Evolutionary conservation across 75 land plant species (phyloP), one percentile per base, ranked within the genome.

Genomic region (Ceratopteris richardii): DNA sequence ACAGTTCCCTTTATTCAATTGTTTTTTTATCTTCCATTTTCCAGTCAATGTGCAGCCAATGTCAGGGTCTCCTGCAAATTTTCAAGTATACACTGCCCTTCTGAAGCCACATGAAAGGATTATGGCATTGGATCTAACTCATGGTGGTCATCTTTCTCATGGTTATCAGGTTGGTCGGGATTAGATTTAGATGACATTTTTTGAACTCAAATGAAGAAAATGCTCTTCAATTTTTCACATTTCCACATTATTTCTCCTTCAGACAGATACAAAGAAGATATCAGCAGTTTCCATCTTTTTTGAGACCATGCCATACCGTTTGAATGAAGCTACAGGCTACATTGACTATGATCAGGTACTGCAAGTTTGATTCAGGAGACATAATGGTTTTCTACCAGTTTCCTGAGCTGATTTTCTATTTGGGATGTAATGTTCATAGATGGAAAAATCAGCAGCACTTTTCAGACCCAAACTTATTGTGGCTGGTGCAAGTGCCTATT

Each of bases 221-320:
- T n/a, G n/a, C n/a, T n/a, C n/a, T n/a, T n/a, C n/a, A n/a, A n/a
- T n/a, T n/a, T n/a, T n/a, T 9, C 9, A 33, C 37, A 33, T 17
- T 17, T 46, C 22, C 17, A 5, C 13, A 46, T 4, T 5, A 2
- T 5, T 5, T 48, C 20, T 10, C 20, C 9, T 10, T 48, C 80
- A 84, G 90, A 88, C 86, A 47, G 86, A 89, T 33, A 85, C 90
- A 13, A 85, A 82, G 83, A 89, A 89, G 59, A 85, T 89, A 47
- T 89, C 90, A 51, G 84, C 95, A 24, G 79, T 75, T 17, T 89
- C 90, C 7, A 85, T 89, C 58, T 85, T 77, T 63, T 89, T 89
- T 71, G 95, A 89, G 73, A 89, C 86, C 44, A 82, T 89, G 86
- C 86, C 86, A 46, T 89, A 89, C 51, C 74, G 81, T 43, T 66